phyloP scores from a whole-genome alignment of 768 basidiomycete genomes.

The Termitomyces heimii region DNA sequence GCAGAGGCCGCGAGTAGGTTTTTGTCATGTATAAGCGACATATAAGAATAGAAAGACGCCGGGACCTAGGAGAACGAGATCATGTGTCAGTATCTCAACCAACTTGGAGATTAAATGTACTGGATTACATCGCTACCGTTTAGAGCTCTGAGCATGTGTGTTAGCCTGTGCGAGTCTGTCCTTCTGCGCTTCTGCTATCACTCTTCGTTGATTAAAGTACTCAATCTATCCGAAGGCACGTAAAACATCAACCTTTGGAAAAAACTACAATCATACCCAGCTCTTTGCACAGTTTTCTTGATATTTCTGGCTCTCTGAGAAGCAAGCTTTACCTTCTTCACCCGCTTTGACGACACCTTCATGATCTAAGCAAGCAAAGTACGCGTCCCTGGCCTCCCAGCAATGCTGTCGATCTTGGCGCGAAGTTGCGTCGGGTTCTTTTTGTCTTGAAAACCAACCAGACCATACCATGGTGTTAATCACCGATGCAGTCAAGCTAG shows the following conservation, averaged over 20 bases:
- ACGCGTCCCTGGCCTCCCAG: constrained; percentile 81
- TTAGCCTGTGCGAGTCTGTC: constrained; percentile 50
- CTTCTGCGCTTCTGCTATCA: constrained; percentile 76
- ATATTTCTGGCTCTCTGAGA: constrained; percentile 51
- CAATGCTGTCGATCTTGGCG: constrained; percentile 73
- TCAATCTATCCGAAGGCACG: constrained; percentile 55
- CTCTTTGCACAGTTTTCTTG: constrained; percentile 77
- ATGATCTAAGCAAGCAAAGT: constrained; percentile 79
- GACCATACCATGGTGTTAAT: constrained; percentile 35
- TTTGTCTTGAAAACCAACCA: constrained; percentile 26
- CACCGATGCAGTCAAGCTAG: no score
- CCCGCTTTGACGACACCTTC: constrained; percentile 68
- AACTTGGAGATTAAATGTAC: background rate
- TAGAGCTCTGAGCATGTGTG: constrained; percentile 28
- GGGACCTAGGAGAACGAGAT: background rate
- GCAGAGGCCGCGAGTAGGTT: background rate
- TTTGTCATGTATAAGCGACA: background rate
- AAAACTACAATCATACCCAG: constrained; percentile 58
- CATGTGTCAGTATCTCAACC: background rate
- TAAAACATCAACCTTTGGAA: background rate
- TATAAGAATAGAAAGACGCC: background rate
- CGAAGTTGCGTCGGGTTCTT: constrained; percentile 36
- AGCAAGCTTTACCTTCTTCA: constrained; percentile 56
- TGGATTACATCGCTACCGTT: constrained; percentile 14
- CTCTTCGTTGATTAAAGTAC: constrained; percentile 89